phyloP scores from a whole-genome alignment of 2,329 filamentous ascomycete genomes.

The Pseudocercospora macadamiae region DNA sequence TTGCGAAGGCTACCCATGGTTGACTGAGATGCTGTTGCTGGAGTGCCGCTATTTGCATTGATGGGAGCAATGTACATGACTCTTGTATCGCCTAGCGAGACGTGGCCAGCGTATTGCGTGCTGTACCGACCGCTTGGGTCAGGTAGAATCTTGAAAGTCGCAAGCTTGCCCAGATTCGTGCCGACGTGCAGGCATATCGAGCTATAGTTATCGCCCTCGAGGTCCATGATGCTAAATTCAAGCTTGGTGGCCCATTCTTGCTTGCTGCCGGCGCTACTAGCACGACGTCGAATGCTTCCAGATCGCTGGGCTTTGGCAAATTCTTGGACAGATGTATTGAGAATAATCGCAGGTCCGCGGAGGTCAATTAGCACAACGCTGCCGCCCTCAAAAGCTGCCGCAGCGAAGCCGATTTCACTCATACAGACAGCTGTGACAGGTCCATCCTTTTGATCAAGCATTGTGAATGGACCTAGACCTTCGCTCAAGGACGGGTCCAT shows the following conservation, averaged over 20 bases:
- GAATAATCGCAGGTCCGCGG: constrained; percentile 82
- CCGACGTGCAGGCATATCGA: constrained; percentile 92
- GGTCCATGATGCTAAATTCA: constrained; percentile 89
- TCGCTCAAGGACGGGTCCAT: constrained; percentile 75
- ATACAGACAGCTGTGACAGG: constrained; percentile 77
- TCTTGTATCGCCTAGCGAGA: constrained; percentile 62
- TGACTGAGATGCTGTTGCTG: constrained; percentile 73
- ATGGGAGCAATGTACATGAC: constrained; percentile 81
- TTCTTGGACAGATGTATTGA: constrained; percentile 71
- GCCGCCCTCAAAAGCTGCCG: constrained; percentile 81
- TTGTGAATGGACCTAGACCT: constrained; percentile 75
- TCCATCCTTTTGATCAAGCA: constrained; percentile 84
- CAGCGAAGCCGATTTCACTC: constrained; percentile 92
- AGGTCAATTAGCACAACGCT: constrained; percentile 82
- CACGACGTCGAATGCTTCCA: constrained; percentile 66
- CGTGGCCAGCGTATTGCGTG: constrained; percentile 70
- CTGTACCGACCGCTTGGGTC: constrained; percentile 69
- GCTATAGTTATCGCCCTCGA: constrained; percentile 93
- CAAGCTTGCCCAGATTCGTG: constrained; percentile 79
- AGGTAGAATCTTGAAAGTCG: constrained; percentile 89
- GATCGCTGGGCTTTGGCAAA: constrained; percentile 77
- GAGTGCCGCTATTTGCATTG: constrained; percentile 73
- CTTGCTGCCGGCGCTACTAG: constrained; percentile 51
- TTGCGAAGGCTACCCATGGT: constrained; percentile 76
- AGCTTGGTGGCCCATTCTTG: constrained; percentile 78